Base-by-base conservation (phyloP, 768 basidiomycete genomes). In the Amanita exitialis region DNA sequence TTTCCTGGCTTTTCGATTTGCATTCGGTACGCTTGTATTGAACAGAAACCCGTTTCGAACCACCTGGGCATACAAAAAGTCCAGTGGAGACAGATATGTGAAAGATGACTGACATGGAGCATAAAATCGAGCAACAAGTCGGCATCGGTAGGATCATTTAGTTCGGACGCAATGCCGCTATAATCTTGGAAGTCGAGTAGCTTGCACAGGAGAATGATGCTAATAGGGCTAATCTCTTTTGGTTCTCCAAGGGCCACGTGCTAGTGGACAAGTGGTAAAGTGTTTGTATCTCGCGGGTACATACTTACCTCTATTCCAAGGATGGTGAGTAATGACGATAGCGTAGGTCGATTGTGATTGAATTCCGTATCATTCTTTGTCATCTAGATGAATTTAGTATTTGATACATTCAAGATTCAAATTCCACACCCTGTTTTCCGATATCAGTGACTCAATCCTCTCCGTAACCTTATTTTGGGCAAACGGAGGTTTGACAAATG, bases 111-210 rank as follows among this genome's bases (percentile, higher is more conserved):
- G 10, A 35, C 45, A 47, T 18, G 4, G 10, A 47, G 32, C 16
- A 34, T 47, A 34, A 47, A 47, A 47, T 47, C 45, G 15, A 47
- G n/a, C 18, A 47, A n/a, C 5, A 34, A 18, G 32, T 47, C 45
- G 10, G 18, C 45, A 13, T 47, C 45, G 6, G 2, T 12, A 12
- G 18, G 16, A 18, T 21, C 18, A 28, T 0, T 1, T 18, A 46
- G 1, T 46, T 18, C 5, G 6, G 32, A 1, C 5, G 10, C 44
- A 12, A 30, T 21, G 9, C n/a, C 28, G 44, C 6, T 6, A 34
- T 46, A 46, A 15, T 46, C 32, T 21, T 18, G 38, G 15, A n/a
- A 13, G 21, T 43, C 23, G 10, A 43, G 25, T 23, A 43, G 9
- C 28, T 43, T 23, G 13, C 15, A 13, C 23, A 23, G 21, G n/a